Evolutionary conservation across 2,329 filamentous ascomycete genomes (phyloP).

Genomic region (Apiospora marii): DNA sequence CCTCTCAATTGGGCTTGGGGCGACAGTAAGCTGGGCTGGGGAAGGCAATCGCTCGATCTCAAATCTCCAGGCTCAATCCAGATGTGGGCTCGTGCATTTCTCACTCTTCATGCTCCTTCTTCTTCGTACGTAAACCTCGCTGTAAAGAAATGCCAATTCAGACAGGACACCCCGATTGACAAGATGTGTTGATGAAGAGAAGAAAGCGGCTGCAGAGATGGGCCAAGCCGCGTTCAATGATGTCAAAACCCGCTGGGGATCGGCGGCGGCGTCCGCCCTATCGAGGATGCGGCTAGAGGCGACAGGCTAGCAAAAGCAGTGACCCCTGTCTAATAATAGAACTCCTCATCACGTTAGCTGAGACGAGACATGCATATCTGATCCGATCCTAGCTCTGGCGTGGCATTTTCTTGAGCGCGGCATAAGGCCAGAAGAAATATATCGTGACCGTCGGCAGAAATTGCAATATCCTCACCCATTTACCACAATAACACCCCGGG

Average conservation of each 20-base stretch:
- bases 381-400: too few relatives aligned
- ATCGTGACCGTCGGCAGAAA: neutral
- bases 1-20: neutral
- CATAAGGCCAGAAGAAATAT: neutral
- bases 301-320: neutral
- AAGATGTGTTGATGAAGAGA: neutral
- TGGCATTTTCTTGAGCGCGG: neutral
- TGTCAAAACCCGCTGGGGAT: neutral
- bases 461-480: neutral
- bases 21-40: neutral
- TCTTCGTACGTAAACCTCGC: too few relatives aligned
- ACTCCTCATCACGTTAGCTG: neutral
- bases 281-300: constrained; percentile 4
- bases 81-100: too few relatives aligned
- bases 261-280: neutral
- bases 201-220: neutral
- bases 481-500: too few relatives aligned
- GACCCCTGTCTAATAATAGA: constrained; percentile 10
- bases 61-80: too few relatives aligned
- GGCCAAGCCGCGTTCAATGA: neutral
- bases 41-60: too few relatives aligned
- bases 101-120: too few relatives aligned
- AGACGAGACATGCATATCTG: neutral
- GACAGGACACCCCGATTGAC: too few relatives aligned
- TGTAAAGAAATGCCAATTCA: too few relatives aligned